Base-by-base conservation (phyloP, 2,329 filamentous ascomycete species). In the Colletotrichum cuscutae region DNA sequence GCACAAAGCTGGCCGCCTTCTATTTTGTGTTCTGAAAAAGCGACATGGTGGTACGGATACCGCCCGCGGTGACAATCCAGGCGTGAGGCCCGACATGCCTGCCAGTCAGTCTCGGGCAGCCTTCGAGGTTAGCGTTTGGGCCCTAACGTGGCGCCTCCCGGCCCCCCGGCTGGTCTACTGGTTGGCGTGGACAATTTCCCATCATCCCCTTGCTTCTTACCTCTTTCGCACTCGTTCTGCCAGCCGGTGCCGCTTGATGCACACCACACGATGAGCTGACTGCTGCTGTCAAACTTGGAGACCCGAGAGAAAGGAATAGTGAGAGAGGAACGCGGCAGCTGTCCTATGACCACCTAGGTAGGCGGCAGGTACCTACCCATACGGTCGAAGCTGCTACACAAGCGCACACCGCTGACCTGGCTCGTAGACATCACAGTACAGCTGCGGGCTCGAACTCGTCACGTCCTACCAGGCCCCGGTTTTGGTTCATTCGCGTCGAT, bases 161-260 rank as follows among this genome's bases (percentile, higher is more conserved):
- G 26, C 12, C 32, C 46, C 69, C 70, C 24, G 54, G 70, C 60
- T 69, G 59, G 69, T 72, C 65, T 49, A 69, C 70, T 64, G 28
- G 58, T 37, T 62, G 65, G 69, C 69, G 65, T 69, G 69, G 65
- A 46, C 37, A 71, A 57, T 68, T 62, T 63, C 65, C 9, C 57
- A 56, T 71, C 28, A n/a, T 60, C 46, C 61, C 62, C 32, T 60
- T 52, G 54, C 42, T 54, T 56, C 24, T 66, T 71, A 35, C 58
- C 53, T 64, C 53, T 69, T 72, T 35, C 24, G 32, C 35, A 30
- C 59, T 52, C 56, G 63, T 30, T 49, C 11, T 68, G 57, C 68
- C 49, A 53, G 61, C 28, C 30, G 28, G n/a, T 53, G 64, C 59
- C 42, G 49, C 24, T 35, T 72, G 49, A 22, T 42, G 8, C 4